Evolutionary conservation across 1,139 yeast species (phyloP), one percentile per base, ranked within the genome.

Genomic region (Kazachstania sp.): DNA sequence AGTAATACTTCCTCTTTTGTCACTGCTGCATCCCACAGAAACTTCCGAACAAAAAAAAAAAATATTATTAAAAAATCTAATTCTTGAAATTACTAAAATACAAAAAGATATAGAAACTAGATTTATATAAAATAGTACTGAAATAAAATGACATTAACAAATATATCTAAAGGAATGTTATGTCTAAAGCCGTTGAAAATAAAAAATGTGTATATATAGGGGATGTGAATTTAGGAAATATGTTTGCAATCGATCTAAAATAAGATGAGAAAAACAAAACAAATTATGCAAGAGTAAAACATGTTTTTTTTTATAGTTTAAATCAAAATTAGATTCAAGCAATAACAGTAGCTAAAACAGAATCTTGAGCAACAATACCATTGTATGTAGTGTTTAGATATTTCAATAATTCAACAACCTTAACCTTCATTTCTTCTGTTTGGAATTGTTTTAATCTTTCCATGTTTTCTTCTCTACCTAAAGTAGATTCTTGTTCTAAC

Each of bases 401-500:
- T 65, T 81, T 85, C 67, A 87, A 76, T 63, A 87, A 75, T 53
- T 77, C 83, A 54, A 85, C 67, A 47, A 85, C 85, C 67, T 79
- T 78, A 44, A 64, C 66, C 65, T 78, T 81, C 61, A 81, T 73
- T 52, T 79, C 90, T 19, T 75, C 84, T 52, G 71, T 72, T 56
- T 81, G 83, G 69, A 87, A 86, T 68, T 86, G 95, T 69, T 81
- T 84, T 68, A 80, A 71, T 65, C 83, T 75, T 57, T 83, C 92
- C 63, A 82, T 73, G 67, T 81, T 79, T 66, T 83, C 88, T 68
- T 83, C 92, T 74, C 92, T 81, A 53, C 94, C 95, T 60, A 84
- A 71, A 38, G 95, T 83, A 50, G 86, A 76, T 61, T 83, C 87
- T 59, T 73, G 75, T 51, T 80, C 80, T 62, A 84, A 72, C 66